Conservation (phyloP, 2,329 filamentous ascomycete species). For the Aaosphaeria pasadenensis region DNA sequence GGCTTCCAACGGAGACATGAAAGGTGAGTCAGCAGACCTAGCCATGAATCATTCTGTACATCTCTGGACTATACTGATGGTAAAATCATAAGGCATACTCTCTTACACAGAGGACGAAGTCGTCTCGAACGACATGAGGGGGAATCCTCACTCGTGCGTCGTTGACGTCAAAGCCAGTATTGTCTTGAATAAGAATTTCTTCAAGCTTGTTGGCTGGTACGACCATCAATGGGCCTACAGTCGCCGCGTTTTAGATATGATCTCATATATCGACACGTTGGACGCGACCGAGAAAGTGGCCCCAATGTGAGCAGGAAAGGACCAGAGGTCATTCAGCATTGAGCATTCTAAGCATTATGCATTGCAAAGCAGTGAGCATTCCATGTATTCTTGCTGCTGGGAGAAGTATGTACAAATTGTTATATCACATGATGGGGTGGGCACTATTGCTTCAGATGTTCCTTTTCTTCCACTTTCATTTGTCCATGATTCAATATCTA, state of each 20-base stretch:
- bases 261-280: constrained; percentile 45
- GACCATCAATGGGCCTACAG: constrained; percentile 99
- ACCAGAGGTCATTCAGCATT: no score
- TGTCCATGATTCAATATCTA: no score
- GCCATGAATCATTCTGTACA: no score
- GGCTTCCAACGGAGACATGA: constrained; percentile 77
- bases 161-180: constrained; percentile 99
- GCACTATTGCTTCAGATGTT: no score
- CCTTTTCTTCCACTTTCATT: no score
- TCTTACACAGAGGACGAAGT: constrained; percentile 96
- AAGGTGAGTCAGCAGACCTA: constrained; percentile 59
- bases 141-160: constrained; percentile 91
- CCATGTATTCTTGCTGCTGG: no score
- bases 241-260: constrained; percentile 63
- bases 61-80: constrained; percentile 15
- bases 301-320: no score
- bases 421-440: no score
- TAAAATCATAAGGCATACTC: constrained; percentile 64
- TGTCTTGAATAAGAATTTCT: constrained; percentile 95
- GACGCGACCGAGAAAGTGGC: constrained; percentile 15
- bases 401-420: no score
- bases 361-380: no score
- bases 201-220: constrained; percentile 98
- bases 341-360: no score
- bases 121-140: constrained; percentile 91